Evolutionary conservation across 1,139 yeast genomes (phyloP).

Genomic region (Saccharomyces hybrid): DNA sequence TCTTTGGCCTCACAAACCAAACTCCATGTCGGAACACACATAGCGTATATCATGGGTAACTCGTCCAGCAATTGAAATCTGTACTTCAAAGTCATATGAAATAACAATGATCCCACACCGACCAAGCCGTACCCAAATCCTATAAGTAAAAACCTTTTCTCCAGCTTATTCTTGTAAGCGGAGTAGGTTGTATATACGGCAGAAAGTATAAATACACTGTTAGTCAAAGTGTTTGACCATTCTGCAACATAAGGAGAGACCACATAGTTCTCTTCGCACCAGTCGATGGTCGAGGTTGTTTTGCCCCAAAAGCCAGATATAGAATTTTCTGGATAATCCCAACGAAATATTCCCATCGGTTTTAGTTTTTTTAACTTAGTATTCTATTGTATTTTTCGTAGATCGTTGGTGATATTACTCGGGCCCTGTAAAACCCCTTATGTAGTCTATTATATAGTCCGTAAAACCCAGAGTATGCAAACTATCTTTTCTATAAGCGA

Average conservation of each 20-base stretch:
- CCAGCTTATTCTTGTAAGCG: conserved; percentile 52
- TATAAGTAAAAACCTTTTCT: conserved; percentile 60
- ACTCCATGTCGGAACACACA: conserved; percentile 90
- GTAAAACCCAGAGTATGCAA: background rate
- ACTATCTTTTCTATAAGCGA: background rate
- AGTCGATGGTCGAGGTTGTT: conserved; percentile 63
- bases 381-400: background rate
- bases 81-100: conserved; percentile 87
- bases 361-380: background rate
- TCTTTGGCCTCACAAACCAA: conserved; percentile 52
- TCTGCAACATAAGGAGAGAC: conserved; percentile 75
- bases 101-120: conserved; percentile 87
- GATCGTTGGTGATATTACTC: background rate
- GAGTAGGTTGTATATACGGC: conserved; percentile 60
- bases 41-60: conserved; percentile 93
- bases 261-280: conserved; percentile 94
- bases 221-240: conserved; percentile 71
- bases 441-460: background rate
- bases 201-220: conserved; percentile 56
- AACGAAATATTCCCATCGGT: conserved; percentile 8
- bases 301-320: conserved; percentile 32
- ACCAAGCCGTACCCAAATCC: conserved; percentile 80
- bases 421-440: background rate
- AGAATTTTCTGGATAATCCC: conserved; percentile 31
- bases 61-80: conserved; percentile 87